Evolutionary conservation across 2,329 filamentous ascomycete species (phyloP).

Genomic region (Cryphonectria radicalis): DNA sequence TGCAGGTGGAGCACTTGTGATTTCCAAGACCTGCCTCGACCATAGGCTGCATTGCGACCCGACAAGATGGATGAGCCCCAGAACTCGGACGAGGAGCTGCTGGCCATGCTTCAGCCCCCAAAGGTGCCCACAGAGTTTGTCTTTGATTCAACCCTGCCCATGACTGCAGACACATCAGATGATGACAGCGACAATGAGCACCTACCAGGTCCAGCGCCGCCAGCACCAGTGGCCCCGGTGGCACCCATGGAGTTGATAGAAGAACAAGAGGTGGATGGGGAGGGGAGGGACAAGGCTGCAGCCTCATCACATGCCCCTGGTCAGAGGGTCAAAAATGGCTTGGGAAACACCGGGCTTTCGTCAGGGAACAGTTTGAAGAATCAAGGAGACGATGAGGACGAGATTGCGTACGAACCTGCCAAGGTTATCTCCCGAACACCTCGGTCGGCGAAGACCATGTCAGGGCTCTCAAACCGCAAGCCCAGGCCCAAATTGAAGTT

Average conservation of each 20-base stretch:
- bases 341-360: background rate
- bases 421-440: constrained; percentile 25
- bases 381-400: constrained; percentile 21
- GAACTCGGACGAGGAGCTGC: constrained; percentile 25
- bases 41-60: constrained; percentile 8
- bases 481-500: background rate
- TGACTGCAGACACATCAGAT: constrained; percentile 17
- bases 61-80: constrained; percentile 18
- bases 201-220: constrained; percentile 15
- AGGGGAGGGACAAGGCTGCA: background rate
- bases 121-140: constrained; percentile 17
- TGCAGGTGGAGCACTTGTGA: constrained; percentile 15
- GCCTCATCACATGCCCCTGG: background rate
- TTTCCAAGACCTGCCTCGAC: constrained; percentile 4
- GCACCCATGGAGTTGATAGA: constrained; percentile 7
- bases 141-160: constrained; percentile 10
- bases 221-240: constrained; percentile 20
- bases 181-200: constrained; percentile 18
- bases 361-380: background rate
- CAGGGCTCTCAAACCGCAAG: background rate
- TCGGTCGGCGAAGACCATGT: constrained; percentile 1
- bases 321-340: background rate
- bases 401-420: constrained; percentile 25
- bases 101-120: constrained; percentile 27
- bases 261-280: background rate